These are phyloP conservation scores for Colletotrichum chrysophilum DNA, from an alignment of 2,329 filamentous ascomycete genomes.

Conservation along the genomic window DNA sequence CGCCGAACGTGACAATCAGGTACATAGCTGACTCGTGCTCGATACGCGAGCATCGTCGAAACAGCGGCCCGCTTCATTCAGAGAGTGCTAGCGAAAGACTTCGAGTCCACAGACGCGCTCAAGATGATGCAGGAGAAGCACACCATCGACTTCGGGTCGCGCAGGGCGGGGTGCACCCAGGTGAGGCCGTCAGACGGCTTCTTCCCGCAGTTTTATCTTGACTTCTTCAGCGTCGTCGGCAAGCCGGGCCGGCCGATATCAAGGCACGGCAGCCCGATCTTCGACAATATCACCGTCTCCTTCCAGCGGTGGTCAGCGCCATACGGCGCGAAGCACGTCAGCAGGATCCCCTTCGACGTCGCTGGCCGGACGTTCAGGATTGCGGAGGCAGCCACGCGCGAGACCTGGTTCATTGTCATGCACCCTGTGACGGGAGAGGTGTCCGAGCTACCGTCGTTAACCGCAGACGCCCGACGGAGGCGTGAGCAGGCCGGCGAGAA, in stretches of 20 bases:
- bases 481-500: neutral
- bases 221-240: neutral
- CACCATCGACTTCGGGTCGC: neutral
- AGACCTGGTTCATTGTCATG: conserved; percentile 8
- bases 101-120: neutral
- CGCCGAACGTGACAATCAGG: no score
- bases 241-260: neutral
- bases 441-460: neutral
- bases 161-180: neutral
- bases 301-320: neutral
- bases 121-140: neutral
- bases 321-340: neutral
- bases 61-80: neutral
- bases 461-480: neutral
- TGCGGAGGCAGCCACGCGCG: neutral
- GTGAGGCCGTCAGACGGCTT: neutral
- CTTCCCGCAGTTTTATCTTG: neutral
- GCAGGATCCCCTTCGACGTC: neutral
- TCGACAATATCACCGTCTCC: neutral
- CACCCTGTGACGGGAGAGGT: neutral
- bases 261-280: neutral
- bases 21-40: no score
- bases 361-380: neutral
- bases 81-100: neutral
- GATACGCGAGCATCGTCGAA: neutral